Evolutionary conservation across 2,329 filamentous ascomycete genomes (phyloP).

Genomic region (Pseudogymnoascus sp.): DNA sequence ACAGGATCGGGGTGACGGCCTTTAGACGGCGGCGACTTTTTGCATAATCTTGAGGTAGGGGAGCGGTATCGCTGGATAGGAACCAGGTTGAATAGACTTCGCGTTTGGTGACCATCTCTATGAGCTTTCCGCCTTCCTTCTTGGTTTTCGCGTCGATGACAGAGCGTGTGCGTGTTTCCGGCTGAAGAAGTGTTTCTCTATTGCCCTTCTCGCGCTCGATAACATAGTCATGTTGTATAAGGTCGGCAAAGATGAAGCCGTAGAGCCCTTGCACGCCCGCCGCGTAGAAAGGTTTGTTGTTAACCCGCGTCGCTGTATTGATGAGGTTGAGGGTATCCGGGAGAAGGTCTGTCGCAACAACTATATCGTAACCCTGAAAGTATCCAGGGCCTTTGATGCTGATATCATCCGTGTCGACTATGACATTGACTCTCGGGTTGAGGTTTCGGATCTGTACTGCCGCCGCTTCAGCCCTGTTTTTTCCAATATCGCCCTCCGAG

Average conservation of each 20-base stretch:
- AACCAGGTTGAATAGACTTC: conserved; percentile 84
- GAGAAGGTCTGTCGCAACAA: conserved; percentile 83
- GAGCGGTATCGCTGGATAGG: conserved; percentile 69
- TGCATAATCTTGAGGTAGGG: conserved; percentile 60
- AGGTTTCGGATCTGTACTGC: conserved; percentile 69
- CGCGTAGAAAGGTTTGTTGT: conserved; percentile 77
- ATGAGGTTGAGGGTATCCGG: conserved; percentile 66
- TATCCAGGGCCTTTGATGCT: conserved; percentile 61
- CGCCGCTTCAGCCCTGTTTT: conserved; percentile 77
- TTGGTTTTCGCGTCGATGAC: conserved; percentile 64
- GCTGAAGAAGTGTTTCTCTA: conserved; percentile 46
- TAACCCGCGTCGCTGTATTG: conserved; percentile 77
- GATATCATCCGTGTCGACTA: conserved; percentile 60
- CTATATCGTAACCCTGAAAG: conserved; percentile 71
- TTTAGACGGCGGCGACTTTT: conserved; percentile 59
- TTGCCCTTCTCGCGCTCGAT: conserved; percentile 81
- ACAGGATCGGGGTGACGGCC: conserved; percentile 74
- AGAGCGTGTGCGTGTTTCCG: conserved; percentile 70
- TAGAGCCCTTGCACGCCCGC: conserved; percentile 82
- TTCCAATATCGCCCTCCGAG: conserved; percentile 58
- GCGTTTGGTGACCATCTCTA: conserved; percentile 84
- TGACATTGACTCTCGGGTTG: conserved; percentile 78
- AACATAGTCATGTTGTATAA: conserved; percentile 83
- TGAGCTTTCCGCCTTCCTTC: conserved; percentile 58
- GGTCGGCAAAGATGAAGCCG: conserved; percentile 88